These are phyloP conservation scores for Fusarium continuum DNA, from an alignment of 2,329 filamentous ascomycete species.

Conservation along the genomic window DNA sequence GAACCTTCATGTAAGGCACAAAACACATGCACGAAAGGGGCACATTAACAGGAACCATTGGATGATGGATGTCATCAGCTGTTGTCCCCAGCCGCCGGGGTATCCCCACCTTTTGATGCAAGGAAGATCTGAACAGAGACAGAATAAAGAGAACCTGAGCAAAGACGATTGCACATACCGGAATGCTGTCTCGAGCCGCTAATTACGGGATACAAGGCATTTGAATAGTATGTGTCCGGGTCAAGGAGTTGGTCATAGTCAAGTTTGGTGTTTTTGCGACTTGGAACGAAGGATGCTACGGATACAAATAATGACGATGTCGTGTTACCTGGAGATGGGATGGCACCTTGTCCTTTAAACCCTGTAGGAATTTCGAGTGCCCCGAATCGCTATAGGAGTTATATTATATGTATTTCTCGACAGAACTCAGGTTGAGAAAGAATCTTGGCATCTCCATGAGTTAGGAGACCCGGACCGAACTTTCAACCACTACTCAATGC, in stretches of 20 bases:
- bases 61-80: conserved; percentile 1
- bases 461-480: not conserved
- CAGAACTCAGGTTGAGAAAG: not conserved
- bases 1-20: conserved; percentile 16
- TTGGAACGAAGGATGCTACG: not conserved
- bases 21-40: conserved; percentile 23
- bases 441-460: too few species aligned
- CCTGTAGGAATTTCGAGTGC: conserved; percentile 12
- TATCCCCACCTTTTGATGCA: conserved; percentile 33
- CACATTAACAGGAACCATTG: conserved; percentile 8
- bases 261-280: not conserved
- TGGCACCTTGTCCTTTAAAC: conserved; percentile 16
- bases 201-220: not conserved
- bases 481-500: conserved; percentile 14
- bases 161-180: conserved; percentile 1
- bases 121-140: conserved; percentile 28
- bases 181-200: not conserved
- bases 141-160: conserved; percentile 12
- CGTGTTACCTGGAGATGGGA: conserved; percentile 21
- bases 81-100: conserved; percentile 10
- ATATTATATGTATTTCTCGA: too few species aligned
- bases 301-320: conserved; percentile 11
- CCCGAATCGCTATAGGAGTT: too few species aligned
- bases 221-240: not conserved
- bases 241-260: not conserved